Evolutionary conservation across 306 rosid species (phyloP).

Genomic region (Lotus japonicus): DNA sequence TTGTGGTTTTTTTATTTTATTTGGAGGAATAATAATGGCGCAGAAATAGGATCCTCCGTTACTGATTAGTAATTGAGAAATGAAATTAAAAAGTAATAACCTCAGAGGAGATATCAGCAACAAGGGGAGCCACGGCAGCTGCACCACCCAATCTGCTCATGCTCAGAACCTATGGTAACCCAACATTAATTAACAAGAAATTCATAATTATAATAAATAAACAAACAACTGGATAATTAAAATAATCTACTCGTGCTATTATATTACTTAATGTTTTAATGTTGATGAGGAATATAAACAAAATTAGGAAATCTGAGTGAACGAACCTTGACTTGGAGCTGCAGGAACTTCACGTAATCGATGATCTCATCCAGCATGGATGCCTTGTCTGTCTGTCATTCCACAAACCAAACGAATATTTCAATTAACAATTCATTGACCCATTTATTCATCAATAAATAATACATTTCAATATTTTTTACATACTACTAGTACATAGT

Average conservation of each 20-base stretch:
- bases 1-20: too few relatives aligned
- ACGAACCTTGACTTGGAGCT: conserved; percentile 90
- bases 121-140: conserved; percentile 77
- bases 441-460: too few relatives aligned
- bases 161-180: conserved; percentile 97
- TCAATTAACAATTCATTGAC: too few relatives aligned
- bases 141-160: conserved; percentile 98
- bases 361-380: conserved; percentile 97
- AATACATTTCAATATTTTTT: too few relatives aligned
- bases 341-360: conserved; percentile 88
- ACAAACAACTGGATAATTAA: too few relatives aligned
- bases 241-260: not conserved
- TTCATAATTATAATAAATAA: too few relatives aligned
- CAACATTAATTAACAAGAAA: too few relatives aligned
- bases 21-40: too few relatives aligned
- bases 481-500: too few relatives aligned
- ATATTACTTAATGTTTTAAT: not conserved
- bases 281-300: not conserved
- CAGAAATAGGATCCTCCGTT: too few relatives aligned
- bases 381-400: conserved; percentile 92
- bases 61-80: not conserved
- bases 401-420: conserved; percentile 34
- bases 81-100: conserved; percentile 19
- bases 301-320: not conserved
- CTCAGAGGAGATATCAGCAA: conserved; percentile 70